Evolutionary conservation across 495 filamentous ascomycete species (phyloP), one percentile per base, ranked within the genome.

Genomic region (Neurospora sp.): DNA sequence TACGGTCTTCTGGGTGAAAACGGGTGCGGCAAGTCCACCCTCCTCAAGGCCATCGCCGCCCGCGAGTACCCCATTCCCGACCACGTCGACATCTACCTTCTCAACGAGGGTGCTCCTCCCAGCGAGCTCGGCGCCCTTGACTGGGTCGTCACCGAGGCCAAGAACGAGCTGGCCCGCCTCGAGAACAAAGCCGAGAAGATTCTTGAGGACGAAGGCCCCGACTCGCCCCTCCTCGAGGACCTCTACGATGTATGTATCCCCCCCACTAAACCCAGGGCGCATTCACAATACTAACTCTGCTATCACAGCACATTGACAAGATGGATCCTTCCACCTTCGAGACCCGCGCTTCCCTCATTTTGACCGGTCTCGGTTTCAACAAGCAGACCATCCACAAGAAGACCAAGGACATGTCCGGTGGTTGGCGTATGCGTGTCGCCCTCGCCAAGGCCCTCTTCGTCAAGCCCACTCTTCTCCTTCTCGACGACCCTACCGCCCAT

Each of bases 241-340:
- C 84, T 99, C 41, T 99, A 99, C 78, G 96, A 99, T 83, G 94
- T 97, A 88, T 77, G 91, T 85, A 9, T 44, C 0, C 16, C 37
- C 22, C 39, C 3, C 27, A 12, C 8, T 69, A 22, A 44, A n/a
- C 39, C 31, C 20, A 18, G 18, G 18, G 22, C 16, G 4, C 39
- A 37, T 68, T 68, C 14, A 65, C 72, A 38, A 70, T 72, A 44
- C 75, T 76, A 77, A 82, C 74, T 40, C 39, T 61, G 0, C 31
- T 20, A n/a, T 6, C 20, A 73, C 71, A 98, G 95, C 94, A 94
- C 82, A 97, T 98, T 87, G 96, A 99, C 84, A 91, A 90, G 83
- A 98, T 99, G 96, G 96, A 99, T 77, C 96, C 96, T 61, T 97
- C 94, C n/a, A 99, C 96, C n/a, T 99, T 99, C 84, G 86, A 93